Evolutionary conservation across 176 grass and related monocot genomes (phyloP), one percentile per base, ranked within the genome.

Genomic region (Triticum timopheevii): DNA sequence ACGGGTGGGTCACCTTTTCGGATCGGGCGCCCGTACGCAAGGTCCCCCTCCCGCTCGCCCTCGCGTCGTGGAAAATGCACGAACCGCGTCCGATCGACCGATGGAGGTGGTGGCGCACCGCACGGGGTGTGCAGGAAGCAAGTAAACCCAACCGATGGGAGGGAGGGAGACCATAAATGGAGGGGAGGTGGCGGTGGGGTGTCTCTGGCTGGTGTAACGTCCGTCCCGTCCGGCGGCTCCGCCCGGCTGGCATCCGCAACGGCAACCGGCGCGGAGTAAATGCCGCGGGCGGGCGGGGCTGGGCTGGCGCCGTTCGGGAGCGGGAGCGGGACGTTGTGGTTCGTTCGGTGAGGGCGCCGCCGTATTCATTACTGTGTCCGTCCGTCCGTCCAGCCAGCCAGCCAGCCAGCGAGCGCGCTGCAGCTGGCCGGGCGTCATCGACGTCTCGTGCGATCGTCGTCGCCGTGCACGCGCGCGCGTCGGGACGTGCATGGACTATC

Each of bases 191-290:
- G 36, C 36, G 79, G 67, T 50, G 79, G 56, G 66, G 0, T 11
- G 25, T 31, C 22, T 17, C 3, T 52, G 56, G 76, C 56, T 65
- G 87, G 87, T 84, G 81, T 76, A 71, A 73, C 87, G 81, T 73
- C 74, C 65, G 74, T 16, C 72, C 72, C 40, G 72, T 12, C 69
- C 38, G 11, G 38, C n/a, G 40, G 22, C 22, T 73, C 65, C 10
- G 52, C 54, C 2, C 4, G 54, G 75, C 65, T 49, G 78, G 79
- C 61, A 76, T 17, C 72, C 40, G 42, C 44, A 44, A 45, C 38
- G 70, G 22, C 28, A 30, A 66, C 64, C 27, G 6, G 13, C 5
- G 10, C 9, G n/a, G 1, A 75, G 72, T 76, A 28, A 76, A 76
- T 76, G 47, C 25, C 34, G 30, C 0, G 13, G 6, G 30, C 28